These are phyloP conservation scores for Ilyonectria mors-panacis DNA, from an alignment of 2,329 filamentous ascomycete species.

Conservation along the genomic window DNA sequence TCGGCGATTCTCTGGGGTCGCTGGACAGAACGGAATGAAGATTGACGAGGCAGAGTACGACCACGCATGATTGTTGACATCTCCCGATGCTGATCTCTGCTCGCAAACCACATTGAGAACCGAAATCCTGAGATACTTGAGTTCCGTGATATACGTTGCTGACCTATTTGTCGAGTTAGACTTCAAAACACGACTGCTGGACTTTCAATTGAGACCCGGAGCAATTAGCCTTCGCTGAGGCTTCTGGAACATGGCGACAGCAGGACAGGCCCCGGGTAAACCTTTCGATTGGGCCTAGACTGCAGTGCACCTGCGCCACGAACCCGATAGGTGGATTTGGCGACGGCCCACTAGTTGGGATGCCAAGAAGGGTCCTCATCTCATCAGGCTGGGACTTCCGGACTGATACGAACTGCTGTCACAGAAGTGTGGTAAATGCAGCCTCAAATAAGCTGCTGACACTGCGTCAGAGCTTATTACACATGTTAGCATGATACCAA, in stretches of 20 bases:
- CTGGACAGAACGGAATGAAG: constrained; percentile 36
- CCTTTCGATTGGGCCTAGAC: constrained; percentile 33
- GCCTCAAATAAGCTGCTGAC: constrained; percentile 16
- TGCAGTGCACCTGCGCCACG: constrained; percentile 14
- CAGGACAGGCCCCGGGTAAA: constrained; percentile 32
- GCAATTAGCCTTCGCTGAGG: constrained; percentile 39
- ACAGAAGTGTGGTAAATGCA: constrained; percentile 22
- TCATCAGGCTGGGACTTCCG: constrained; percentile 31
- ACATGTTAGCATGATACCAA: background rate
- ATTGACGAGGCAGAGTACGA: constrained; percentile 32
- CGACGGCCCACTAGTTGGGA: constrained; percentile 34
- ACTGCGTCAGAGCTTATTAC: background rate
- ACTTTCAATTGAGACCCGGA: constrained; percentile 36
- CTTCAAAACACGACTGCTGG: constrained; percentile 14
- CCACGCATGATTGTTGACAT: background rate
- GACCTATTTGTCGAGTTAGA: background rate
- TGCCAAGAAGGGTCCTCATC: constrained; percentile 47
- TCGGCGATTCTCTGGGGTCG: constrained; percentile 38
- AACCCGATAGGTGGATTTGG: constrained; percentile 48
- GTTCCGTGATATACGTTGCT: no score
- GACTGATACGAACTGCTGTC: constrained; percentile 31
- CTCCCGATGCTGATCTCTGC: background rate
- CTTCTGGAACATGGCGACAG: constrained; percentile 46
- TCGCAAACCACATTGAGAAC: background rate
- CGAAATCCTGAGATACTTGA: background rate